Evolutionary conservation across 345 rosid species (phyloP), one percentile per base, ranked within the genome.

Genomic region (Citrus reticulata): DNA sequence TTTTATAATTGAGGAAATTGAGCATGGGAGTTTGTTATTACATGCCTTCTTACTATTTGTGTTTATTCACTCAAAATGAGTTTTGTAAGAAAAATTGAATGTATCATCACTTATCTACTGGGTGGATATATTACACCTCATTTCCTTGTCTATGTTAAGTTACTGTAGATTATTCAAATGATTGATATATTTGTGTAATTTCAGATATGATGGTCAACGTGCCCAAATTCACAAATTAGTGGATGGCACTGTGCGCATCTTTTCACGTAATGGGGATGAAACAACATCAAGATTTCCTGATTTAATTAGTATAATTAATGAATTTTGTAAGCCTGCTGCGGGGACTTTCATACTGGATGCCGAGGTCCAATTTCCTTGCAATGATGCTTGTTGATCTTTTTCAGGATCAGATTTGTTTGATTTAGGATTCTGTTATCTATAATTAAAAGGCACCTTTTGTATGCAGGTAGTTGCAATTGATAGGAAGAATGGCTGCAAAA

Each of bases 141-240:
- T 42, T 34, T 20, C 27, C 34, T 70, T 10, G 1, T 71, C 73
- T 69, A 81, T 59, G 8, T 22, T 81, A 64, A 57, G 24, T 76
- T 75, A 24, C 32, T 73, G 32, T 25, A 20, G 60, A 77, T 66
- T 39, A 42, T 59, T 61, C 35, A 70, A 60, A 60, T 14, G 62
- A 69, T 71, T 55, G 40, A 8, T 80, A 37, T 75, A 6, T 72
- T 51, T 67, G 11, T 71, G n/a, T 68, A 42, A 49, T 60, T 77
- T 72, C 88, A 95, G 98, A 73, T 95, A 92, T 82, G 98, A 93
- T 82, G 98, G 98, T 77, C 97, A 95, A 81, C 97, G 98, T 54
- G 95, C 97, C 60, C 98, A 95, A 85, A 92, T 95, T 80, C 97
- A 93, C 86, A 85, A 82, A 88, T 83, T 89, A 84, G 39, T 46